Base-by-base conservation (phyloP, 768 basidiomycete species). In the Kwoniella bestiolae region DNA sequence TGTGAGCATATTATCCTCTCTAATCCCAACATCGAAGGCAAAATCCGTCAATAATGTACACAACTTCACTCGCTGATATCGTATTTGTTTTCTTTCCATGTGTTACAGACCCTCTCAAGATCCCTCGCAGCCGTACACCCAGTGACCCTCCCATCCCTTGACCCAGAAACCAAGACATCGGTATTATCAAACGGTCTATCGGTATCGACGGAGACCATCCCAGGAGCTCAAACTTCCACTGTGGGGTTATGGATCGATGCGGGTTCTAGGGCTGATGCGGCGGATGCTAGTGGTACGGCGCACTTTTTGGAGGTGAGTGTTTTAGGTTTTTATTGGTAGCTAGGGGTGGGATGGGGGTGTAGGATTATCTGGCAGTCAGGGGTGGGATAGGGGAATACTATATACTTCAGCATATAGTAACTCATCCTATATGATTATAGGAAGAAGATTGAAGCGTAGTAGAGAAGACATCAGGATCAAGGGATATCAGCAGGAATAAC, bases 201-300 rank as follows among this genome's bases (percentile, higher is more conserved):
- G 12, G 89, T 99, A 71, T 94, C 94, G 53, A 95, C 94, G 1
- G 93, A 95, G 82, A 83, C 90, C 7, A 91, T 93, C 66, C 86
- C 91, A 4, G 89, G 91, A 80, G 90, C 92, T 3, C 91, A 94
- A 83, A 98, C 96, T 0, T 94, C 94, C 6, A 99, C 95, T n/a
- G 93, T 97, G 35, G 96, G 96, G 68, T 90, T 98, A 66, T 99
- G 94, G 94, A 95, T 99, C 75, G 95, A 98, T 80, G 95, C 96
- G 64, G 96, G 96, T 70, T 94, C 92, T 69, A 87, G 96, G 61
- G 94, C 94, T 65, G 96, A 99, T 86, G 95, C 91, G 51, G 90
- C 92, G 83, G 87, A 88, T 83, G 95, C 92, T 41, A 94, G 90
- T 73, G 96, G 96, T 56, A 94, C 93, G 9, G 96, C 96, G 49